A percentile compares a stretch with the other conserved stretches of the same genome.
Evolutionary conservation across 257 asterid genomes (phyloP).

Genomic region (Plantago major): DNA sequence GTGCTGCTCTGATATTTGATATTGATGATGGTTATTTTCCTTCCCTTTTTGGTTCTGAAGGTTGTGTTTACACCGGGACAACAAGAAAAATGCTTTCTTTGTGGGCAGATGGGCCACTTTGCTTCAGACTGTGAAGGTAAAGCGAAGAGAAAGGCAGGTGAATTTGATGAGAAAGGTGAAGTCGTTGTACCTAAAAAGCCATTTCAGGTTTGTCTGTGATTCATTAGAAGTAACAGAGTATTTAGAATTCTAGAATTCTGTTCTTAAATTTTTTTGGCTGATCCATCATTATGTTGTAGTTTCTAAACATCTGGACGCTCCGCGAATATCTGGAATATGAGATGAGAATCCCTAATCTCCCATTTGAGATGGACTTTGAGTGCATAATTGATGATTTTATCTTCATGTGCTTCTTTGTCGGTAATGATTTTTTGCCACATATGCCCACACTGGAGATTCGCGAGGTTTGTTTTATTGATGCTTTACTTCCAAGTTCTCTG

Average conservation of each 20-base stretch:
- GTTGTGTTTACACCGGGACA: constrained; percentile 94
- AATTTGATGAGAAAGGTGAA: constrained; percentile 91
- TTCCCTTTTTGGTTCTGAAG: constrained; percentile 34
- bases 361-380: constrained; percentile 75
- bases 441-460: constrained; percentile 99
- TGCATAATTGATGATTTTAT: constrained; percentile 87
- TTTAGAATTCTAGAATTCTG: constrained; percentile 11
- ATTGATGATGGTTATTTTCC: constrained; percentile 17
- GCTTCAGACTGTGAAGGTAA: constrained; percentile 93
- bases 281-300: constrained; percentile 46
- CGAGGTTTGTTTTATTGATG: constrained; percentile 55
- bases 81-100: constrained; percentile 90
- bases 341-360: constrained; percentile 86
- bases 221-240: constrained; percentile 5
- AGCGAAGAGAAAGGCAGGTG: constrained; percentile 94
- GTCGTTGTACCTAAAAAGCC: constrained; percentile 82
- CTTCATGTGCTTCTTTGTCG: constrained; percentile 95
- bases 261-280: constrained; percentile 13
- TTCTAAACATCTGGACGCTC: constrained; percentile 87
- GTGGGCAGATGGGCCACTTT: constrained; percentile 97
- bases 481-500: constrained; percentile 16
- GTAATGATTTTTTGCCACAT: constrained; percentile 96
- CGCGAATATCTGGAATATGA: constrained; percentile 92
- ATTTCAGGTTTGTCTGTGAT: constrained; percentile 53
- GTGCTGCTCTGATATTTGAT: constrained; percentile 17